Evolutionary conservation across 371 early-diverging fungal genomes (phyloP), one percentile per base, ranked within the genome.

Genomic region (Rhizomucor pusillus): DNA sequence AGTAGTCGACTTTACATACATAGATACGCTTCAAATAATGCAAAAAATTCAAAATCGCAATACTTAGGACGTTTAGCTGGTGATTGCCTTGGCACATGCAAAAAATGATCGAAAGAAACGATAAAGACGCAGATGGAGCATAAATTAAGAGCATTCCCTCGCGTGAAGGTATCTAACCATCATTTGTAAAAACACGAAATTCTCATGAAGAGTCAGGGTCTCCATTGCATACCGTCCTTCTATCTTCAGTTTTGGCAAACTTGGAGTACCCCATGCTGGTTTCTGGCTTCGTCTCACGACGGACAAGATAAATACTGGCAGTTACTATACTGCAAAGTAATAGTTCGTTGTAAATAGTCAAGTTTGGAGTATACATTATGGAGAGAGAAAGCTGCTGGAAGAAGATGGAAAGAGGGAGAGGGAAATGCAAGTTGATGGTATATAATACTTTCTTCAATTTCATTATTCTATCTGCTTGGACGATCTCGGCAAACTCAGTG

Each of bases 71-170:
- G 35, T 63, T 44, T 1, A 29, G 18, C 0, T n/a, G 51, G 19
- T 35, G 5, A 23, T 44, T 10, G 23, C 25, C 4, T 20, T 29
- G 34, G 43, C n/a, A 11, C 41, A 41, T 11, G 12, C 14, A 16
- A 11, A 41, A 41, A 41, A 43, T 6, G 19, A 49, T 19, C 18
- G 35, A 18, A 16, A 44, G 5, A 12, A 52, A 43, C 16, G 65
- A 64, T 6, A 62, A 4, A 0, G 48, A 2, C 9, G 57, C 24
- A 0, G 74, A 48, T 2, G 75, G 71, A 0, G 35, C 12, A 46
- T 75, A 75, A 35, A 69, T 71, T 1, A 75, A 1, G 1, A 75
- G 56, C 75, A 75, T 75, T 3, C 75, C 75, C 9, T 34, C 13
- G 3, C 47, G 36, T 7, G 71, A 71, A 18, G 65, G 43, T n/a